Base-by-base conservation (phyloP, 2,329 filamentous ascomycete species). In the Penicillium concentricum region DNA sequence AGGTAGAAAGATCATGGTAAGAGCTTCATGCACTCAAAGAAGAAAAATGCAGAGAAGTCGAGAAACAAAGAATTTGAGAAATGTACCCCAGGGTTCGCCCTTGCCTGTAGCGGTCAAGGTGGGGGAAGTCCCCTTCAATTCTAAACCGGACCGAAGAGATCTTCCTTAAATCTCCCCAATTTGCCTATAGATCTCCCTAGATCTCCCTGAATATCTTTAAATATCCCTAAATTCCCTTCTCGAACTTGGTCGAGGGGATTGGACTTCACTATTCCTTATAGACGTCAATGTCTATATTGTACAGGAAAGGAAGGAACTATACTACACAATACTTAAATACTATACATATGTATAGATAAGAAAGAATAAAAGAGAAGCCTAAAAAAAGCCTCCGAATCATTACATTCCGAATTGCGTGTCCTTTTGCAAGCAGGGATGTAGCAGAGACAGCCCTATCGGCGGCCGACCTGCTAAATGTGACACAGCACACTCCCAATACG, bases 351-450 rank as follows among this genome's bases (percentile, higher is more conserved):
- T n/a, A n/a, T n/a, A n/a, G 16, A 26, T 3, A 2, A 26, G 6
- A 28, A 7, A 28, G 26, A 28, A 28, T 26, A 6, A 26, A 26
- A 26, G 6, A 26, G 6, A 26, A 26, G 24, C 24, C 4, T 28
- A 24, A 24, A 51, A 43, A 43, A 22, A 32, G 8, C 24, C 34
- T 28, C 38, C 43, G 44, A 22, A 46, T 54, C 32, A 57, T 57
- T 26, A 44, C 61, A 63, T 63, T 63, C 61, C 54, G 28, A 52
- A 53, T 57, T 59, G 55, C 58, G 53, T 49, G 52, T 45, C 59
- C 56, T 54, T 45, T 59, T 56, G 58, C 56, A 38, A 54, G 50
- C 37, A 50, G 42, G 44, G 49, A 32, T 39, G n/a, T 49, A 15
- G 32, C 26, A 53, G 18, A 30, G 13, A 24, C 20, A 53, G 57